These are phyloP conservation scores for Arachis hypogaea DNA, from an alignment of 306 rosid species.

Conservation along the genomic window DNA sequence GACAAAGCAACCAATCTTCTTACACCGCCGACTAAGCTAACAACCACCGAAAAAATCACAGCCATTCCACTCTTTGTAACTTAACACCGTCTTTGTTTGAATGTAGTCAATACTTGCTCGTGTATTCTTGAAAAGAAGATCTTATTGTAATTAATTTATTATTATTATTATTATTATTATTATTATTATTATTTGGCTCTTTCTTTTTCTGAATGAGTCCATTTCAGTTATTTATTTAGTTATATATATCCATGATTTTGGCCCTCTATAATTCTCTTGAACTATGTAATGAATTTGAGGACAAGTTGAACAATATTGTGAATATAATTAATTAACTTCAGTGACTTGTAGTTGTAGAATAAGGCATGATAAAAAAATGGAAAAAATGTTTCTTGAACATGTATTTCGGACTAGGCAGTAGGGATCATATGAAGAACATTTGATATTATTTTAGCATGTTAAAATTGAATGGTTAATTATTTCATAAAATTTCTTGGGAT, in stretches of 20 bases:
- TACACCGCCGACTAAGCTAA: too few relatives aligned
- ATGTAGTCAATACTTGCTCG: too few relatives aligned
- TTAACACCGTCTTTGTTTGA: too few relatives aligned
- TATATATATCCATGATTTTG: background rate
- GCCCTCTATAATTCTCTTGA: background rate
- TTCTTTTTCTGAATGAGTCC: constrained; percentile 24
- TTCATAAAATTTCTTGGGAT: constrained; percentile 14
- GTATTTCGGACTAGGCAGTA: too few relatives aligned
- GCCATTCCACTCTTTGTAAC: too few relatives aligned
- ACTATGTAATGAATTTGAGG: background rate
- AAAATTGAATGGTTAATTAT: background rate
- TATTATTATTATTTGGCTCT: constrained; percentile 16
- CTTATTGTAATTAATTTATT: background rate
- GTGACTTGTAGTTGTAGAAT: constrained; percentile 16
- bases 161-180: background rate
- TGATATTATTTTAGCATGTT: background rate
- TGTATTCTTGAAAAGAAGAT: background rate
- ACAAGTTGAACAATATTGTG: background rate
- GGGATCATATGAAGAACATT: background rate
- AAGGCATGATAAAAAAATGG: background rate
- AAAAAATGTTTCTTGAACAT: too few relatives aligned
- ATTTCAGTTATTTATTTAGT: background rate
- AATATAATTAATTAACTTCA: background rate
- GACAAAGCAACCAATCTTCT: too few relatives aligned
- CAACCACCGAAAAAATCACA: too few relatives aligned